Evolutionary conservation across 139 green algal genomes (phyloP), one percentile per base, ranked within the genome.

Genomic region (Chlorella sp.): DNA sequence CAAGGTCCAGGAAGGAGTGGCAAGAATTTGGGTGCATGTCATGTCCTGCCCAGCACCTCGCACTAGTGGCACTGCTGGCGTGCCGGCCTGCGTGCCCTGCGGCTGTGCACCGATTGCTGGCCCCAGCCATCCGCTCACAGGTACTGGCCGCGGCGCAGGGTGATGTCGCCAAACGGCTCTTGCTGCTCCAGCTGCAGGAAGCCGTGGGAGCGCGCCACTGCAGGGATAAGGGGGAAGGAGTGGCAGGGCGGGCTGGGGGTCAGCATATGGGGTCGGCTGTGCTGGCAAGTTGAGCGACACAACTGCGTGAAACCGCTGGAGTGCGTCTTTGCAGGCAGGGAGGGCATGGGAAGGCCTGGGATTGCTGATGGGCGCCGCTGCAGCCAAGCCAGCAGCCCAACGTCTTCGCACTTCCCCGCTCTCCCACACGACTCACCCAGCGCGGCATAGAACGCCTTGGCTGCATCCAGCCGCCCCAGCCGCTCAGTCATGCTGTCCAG

Each of bases 381-480:
- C 17, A n/a, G 19, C 69, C n/a, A n/a, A 76, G 17, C 7, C 64
- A 72, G 32, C 64, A 9, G 14, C 5, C 13, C 40, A 72, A 7
- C 19, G 7, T 32, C 32, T 17, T 32, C 30, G 14, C 30, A 41
- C 19, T 20, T 17, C 4, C 19, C 30, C 30, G 32, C 9, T 40
- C n/a, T n/a, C n/a, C n/a, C n/a, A 20, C 76, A 43, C 40, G 34
- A 38, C 80, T 51, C 46, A 87, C 82, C 83, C 65, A 87, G 86
- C 11, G 83, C 60, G 19, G 88, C 84, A 60, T 81, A 83, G 67
- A 90, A 90, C 0, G 88, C 74, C 64, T 86, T 86, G n/a, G 87
- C 87, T 26, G 84, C 84, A 17, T 88, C 76, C 41, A 68, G 54
- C 24, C 84, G 80, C 40, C 67, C 87, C 8, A 90, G 81, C 32